A percentile compares a stretch with the other conserved stretches of the same genome.
Conservation (phyloP, 768 basidiomycete genomes). For the Xerocomellus amylosporus region DNA sequence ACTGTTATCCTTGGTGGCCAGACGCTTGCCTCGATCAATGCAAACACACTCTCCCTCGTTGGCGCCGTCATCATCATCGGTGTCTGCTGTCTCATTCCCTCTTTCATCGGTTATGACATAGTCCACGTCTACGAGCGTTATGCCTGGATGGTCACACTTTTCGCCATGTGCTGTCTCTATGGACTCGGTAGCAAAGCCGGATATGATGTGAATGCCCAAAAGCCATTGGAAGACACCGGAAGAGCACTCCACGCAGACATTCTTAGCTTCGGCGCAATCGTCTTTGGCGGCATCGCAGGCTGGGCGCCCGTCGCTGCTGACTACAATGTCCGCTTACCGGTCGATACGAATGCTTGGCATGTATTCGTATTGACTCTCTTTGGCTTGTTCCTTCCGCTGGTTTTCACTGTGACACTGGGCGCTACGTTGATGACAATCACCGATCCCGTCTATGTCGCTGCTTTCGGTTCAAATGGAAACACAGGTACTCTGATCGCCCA, state of each 20-base stretch:
- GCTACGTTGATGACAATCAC: constrained; percentile 44
- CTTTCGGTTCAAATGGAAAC: constrained; percentile 37
- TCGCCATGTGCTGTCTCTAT: constrained; percentile 51
- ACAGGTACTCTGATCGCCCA: constrained; percentile 45
- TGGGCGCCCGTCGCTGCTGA: constrained; percentile 43
- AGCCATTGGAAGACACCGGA: constrained; percentile 42
- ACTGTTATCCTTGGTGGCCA: constrained; percentile 56
- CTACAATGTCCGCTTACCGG: constrained; percentile 51
- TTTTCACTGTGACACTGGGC: constrained; percentile 37
- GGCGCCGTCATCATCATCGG: constrained; percentile 49
- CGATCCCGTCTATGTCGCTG: constrained; percentile 37
- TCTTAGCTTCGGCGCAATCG: constrained; percentile 50
- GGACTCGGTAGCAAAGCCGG: constrained; percentile 48
- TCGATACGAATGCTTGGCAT: constrained; percentile 38
- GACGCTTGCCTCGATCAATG: constrained; percentile 45
- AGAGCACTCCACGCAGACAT: constrained; percentile 44
- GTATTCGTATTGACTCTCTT: constrained; percentile 51
- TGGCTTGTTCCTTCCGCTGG: constrained; percentile 48
- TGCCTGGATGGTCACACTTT: constrained; percentile 47
- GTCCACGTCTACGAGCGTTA: constrained; percentile 53
- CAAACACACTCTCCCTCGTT: constrained; percentile 43
- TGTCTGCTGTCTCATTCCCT: constrained; percentile 41
- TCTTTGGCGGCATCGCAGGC: no score
- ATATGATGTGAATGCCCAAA: constrained; percentile 44
- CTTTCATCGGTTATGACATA: constrained; percentile 46